These are phyloP conservation scores for Mimosa bimucronata DNA, from an alignment of 306 rosid species.

Conservation along the genomic window DNA sequence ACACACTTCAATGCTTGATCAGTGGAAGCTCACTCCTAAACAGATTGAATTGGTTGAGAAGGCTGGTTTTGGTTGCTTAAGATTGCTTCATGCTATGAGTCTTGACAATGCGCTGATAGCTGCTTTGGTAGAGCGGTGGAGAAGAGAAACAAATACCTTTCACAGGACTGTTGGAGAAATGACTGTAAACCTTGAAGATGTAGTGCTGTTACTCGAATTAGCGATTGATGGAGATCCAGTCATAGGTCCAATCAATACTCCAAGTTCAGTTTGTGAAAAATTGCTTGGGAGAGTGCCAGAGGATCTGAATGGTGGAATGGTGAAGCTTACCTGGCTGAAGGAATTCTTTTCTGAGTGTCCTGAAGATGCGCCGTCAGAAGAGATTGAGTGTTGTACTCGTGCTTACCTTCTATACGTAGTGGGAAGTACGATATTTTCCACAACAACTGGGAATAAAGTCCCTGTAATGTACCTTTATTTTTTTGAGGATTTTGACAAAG, in stretches of 20 bases:
- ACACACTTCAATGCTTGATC: constrained; percentile 91
- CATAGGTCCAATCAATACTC: constrained; percentile 73
- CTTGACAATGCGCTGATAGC: constrained; percentile 92
- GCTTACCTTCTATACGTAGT: constrained; percentile 72
- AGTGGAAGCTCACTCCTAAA: constrained; percentile 79
- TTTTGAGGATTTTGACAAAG: too few species aligned
- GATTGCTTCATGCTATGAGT: constrained; percentile 79
- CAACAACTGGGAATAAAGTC: too few species aligned
- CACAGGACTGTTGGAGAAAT: constrained; percentile 87
- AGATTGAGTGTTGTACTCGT: constrained; percentile 54
- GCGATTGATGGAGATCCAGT: constrained; percentile 86
- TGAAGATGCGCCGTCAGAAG: constrained; percentile 55
- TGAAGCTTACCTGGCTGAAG: constrained; percentile 94
- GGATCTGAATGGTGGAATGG: constrained; percentile 91
- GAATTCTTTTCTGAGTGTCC: constrained; percentile 76
- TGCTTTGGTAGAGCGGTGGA: constrained; percentile 94
- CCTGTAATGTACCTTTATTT: too few species aligned
- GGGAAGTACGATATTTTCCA: constrained; percentile 72
- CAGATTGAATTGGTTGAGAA: constrained; percentile 82
- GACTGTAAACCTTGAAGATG: constrained; percentile 93
- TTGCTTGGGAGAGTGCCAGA: constrained; percentile 81
- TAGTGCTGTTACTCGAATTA: constrained; percentile 79
- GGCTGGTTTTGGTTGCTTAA: constrained; percentile 82
- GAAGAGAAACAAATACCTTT: constrained; percentile 94
- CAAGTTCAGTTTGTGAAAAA: constrained; percentile 71